phyloP scores from a whole-genome alignment of 345 rosid species.

The Salix koriyanagi region DNA sequence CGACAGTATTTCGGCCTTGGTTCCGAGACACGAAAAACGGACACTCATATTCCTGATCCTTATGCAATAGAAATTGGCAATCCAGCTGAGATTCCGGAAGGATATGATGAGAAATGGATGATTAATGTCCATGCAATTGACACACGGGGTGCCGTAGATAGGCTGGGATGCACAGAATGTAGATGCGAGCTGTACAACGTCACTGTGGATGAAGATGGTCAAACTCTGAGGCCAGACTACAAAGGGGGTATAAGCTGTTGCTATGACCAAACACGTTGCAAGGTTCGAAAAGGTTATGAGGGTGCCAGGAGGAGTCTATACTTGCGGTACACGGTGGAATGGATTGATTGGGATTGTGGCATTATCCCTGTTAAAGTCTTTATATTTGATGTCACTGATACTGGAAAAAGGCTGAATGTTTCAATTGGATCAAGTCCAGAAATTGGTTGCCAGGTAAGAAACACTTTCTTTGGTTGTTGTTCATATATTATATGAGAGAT shows the following conservation, averaged over 20 bases:
- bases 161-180: constrained; percentile 76
- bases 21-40: constrained; percentile 75
- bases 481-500: not conserved
- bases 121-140: constrained; percentile 88
- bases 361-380: constrained; percentile 62
- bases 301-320: constrained; percentile 45
- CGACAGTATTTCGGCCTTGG: constrained; percentile 76
- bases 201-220: constrained; percentile 49
- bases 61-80: constrained; percentile 70
- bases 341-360: constrained; percentile 63
- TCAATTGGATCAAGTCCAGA: constrained; percentile 31
- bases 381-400: constrained; percentile 75
- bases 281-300: constrained; percentile 46
- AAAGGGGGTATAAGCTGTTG: constrained; percentile 71
- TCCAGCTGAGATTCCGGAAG: constrained; percentile 58
- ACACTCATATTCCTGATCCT: constrained; percentile 68
- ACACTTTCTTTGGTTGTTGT: not conserved
- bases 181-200: constrained; percentile 68
- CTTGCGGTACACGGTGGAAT: constrained; percentile 60
- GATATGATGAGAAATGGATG: constrained; percentile 66
- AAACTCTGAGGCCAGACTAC: constrained; percentile 50
- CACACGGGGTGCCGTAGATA: constrained; percentile 71
- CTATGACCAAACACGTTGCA: constrained; percentile 67
- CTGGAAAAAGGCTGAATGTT: constrained; percentile 30
- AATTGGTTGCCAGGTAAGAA: constrained; percentile 56